Base-by-base conservation (phyloP, 2,329 filamentous ascomycete species). In the Alternaria arbusti region DNA sequence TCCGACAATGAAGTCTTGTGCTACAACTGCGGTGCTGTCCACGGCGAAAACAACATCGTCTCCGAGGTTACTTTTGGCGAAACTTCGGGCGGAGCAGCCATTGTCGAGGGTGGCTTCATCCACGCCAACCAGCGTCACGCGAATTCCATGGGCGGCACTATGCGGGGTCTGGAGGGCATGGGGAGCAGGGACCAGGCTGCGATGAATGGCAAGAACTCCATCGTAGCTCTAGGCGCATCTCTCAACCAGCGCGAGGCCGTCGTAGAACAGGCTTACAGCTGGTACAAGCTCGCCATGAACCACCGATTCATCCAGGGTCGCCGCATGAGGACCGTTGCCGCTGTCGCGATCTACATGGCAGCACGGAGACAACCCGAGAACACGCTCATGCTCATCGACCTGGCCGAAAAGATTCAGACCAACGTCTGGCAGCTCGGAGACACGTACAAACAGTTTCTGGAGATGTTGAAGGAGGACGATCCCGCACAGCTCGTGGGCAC, bases 381-480 rank as follows among this genome's bases (percentile, higher is more conserved):
- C 76, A 91, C 90, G 45, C 86, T 96, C 70, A 94, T 99, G 91
- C 86, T 99, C 46, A 98, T 99, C 78, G 96, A 99, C 78, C 89
- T 99, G 76, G 93, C 96, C 12, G 96, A 99, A 77, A 86, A 95
- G 45, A 82, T 90, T n/a, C 83, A 76, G 82, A 88, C 96, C 76
- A 97, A 97, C 71, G 95, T 99, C 23, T 99, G 97, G 82, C 91
- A 92, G 66, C 86, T 99, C 13, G 96, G 96, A 45, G 90, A 92
- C 65, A 92, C 93, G 26, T 98, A 97, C 85, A 97, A 96, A 78
- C 89, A 89, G 43, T 86, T 97, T 59, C 87, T 93, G 66, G 88
- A 91, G 69, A 84, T 84, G 63, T 78, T 89, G 36, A 90, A 90
- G 51, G 85, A 92, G 23, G 88, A 92, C 68, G 89, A 91, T 13